phyloP scores from a whole-genome alignment of 768 basidiomycete genomes.

The Heimioporus sp. region DNA sequence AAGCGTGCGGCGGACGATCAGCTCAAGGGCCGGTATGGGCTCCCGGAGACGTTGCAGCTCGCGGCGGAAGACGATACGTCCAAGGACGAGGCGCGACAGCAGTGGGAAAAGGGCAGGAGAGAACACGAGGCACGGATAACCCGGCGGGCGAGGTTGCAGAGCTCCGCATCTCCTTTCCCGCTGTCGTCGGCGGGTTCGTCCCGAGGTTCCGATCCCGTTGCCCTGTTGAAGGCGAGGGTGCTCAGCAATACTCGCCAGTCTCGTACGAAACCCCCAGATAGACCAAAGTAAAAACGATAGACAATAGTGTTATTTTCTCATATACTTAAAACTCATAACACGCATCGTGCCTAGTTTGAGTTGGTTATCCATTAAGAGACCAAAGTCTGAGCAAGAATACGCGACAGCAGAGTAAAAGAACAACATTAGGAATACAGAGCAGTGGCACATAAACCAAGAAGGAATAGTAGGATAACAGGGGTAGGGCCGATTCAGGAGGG shows the following conservation, averaged over 20 bases:
- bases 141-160: constrained; percentile 48
- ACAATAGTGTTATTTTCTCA: constrained; percentile 1
- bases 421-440: constrained; percentile 61
- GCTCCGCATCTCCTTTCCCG: constrained; percentile 24
- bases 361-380: constrained; percentile 32
- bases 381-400: constrained; percentile 36
- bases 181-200: constrained; percentile 16
- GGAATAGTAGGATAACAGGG: constrained; percentile 37
- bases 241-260: constrained; percentile 52
- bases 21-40: constrained; percentile 72
- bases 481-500: constrained; percentile 25
- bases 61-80: constrained; percentile 63
- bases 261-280: constrained; percentile 25
- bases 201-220: constrained; percentile 31
- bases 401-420: constrained; percentile 54
- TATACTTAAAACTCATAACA: constrained; percentile 14
- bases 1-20: constrained; percentile 68
- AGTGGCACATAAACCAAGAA: constrained; percentile 42
- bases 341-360: constrained; percentile 8
- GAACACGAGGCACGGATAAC: constrained; percentile 44
- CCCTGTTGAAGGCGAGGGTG: constrained; percentile 53
- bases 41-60: constrained; percentile 67
- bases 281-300: constrained; percentile 8
- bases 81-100: constrained; percentile 56
- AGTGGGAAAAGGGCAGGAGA: constrained; percentile 55